Percentiles rank a stretch among this genome's conserved stretches.
Evolutionary conservation across 202 grass and related monocot species (phyloP).

Genomic region (Eragrostis tef): DNA sequence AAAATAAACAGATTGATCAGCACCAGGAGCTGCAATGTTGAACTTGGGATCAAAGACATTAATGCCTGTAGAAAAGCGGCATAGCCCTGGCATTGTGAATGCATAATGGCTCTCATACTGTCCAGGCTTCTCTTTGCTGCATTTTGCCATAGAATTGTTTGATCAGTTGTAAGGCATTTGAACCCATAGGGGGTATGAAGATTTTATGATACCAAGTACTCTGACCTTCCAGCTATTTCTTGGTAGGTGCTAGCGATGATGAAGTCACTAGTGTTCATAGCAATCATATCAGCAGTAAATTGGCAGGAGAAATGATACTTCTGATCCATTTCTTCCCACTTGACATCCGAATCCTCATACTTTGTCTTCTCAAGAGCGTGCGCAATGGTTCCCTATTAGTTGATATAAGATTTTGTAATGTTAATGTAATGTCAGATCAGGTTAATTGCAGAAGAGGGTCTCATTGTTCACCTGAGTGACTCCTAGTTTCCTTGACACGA

Average conservation of each 20-base stretch:
- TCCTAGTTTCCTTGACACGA: conserved; percentile 83
- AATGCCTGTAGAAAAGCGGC: conserved; percentile 77
- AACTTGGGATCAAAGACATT: conserved; percentile 95
- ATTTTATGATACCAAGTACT: no score
- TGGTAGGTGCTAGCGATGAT: conserved; percentile 98
- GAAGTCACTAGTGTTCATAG: conserved; percentile 92
- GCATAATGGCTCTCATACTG: conserved; percentile 82
- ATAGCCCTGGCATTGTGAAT: conserved; percentile 90
- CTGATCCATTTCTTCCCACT: conserved; percentile 85
- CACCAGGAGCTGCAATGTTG: conserved; percentile 89
- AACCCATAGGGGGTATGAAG: no score
- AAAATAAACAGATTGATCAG: conserved; percentile 91
- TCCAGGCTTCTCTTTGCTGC: conserved; percentile 87
- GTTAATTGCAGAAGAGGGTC: no score
- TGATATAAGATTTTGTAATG: background rate
- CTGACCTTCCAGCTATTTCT: conserved; percentile 86
- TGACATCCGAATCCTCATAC: conserved; percentile 92
- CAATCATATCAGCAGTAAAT: conserved; percentile 96
- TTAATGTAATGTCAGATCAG: no score
- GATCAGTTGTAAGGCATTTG: no score
- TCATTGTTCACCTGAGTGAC: conserved; percentile 65
- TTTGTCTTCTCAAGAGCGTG: conserved; percentile 98
- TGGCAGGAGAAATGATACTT: conserved; percentile 97
- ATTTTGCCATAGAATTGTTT: no score
- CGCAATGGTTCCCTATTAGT: conserved; percentile 77